Evolutionary conservation across 768 basidiomycete species (phyloP), one percentile per base, ranked within the genome.

Genomic region (Kwoniella dendrophila): DNA sequence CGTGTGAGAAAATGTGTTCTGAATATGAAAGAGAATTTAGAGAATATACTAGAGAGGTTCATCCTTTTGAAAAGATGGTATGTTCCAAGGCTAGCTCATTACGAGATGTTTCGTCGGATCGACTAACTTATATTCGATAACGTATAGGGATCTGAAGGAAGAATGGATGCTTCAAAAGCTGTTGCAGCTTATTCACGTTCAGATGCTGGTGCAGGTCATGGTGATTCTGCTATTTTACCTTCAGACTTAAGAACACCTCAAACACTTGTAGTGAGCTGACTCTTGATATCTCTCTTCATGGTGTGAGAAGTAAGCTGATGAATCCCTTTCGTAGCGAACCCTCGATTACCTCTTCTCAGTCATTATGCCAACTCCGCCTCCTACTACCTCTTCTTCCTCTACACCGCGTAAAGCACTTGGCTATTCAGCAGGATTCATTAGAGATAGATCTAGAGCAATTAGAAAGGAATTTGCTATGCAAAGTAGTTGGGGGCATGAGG

Each of bases 111-210:
- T n/a, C n/a, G n/a, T n/a, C n/a, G n/a, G n/a, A n/a, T n/a, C n/a
- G n/a, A n/a, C n/a, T n/a, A n/a, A n/a, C n/a, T n/a, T n/a, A n/a
- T n/a, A n/a, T n/a, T n/a, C n/a, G n/a, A n/a, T n/a, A n/a, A n/a
- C n/a, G n/a, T n/a, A n/a, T n/a, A 58, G 87, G 47, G 47, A 26
- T 88, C 18, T 88, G 87, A 11, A 90, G 63, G 87, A 73, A 83
- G 88, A 43, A 88, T 97, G 8, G 87, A 94, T 73, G 92, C 92
- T 66, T 82, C 82, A 40, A 87, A 87, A 52, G 94, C 94, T 0
- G 95, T 98, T 45, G 96, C 97, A 75, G 89, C 88, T 75, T 99
- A 93, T 78, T 91, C 95, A 76, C 89, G 95, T 20, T 92, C 92
- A 3, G 90, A 92, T 14, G 82, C 82, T 2, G 94, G 94, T 26